Base-by-base conservation (phyloP, 192 early-diverging fungal genomes). In the Backusella morwellensis region DNA sequence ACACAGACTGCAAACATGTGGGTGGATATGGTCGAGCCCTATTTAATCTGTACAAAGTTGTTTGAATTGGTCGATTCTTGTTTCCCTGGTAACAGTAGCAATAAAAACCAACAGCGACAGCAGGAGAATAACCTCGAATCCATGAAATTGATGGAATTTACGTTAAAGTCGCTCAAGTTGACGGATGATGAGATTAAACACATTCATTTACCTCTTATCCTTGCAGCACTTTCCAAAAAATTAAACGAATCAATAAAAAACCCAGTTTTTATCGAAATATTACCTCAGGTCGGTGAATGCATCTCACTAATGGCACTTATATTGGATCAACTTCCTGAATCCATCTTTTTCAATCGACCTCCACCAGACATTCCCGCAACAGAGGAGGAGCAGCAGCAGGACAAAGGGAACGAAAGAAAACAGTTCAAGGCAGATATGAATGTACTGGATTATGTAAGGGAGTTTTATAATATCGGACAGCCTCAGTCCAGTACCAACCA, bases 1-100 rank as follows among this genome's bases (percentile, higher is more conserved):
- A 84, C 92, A 21, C 94, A 95, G 80, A 92, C 93, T 15, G 93
- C 93, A 1, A 92, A 90, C 36, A 96, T 96, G 95, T 94, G 95
- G 83, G 81, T 98, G 32, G 94, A 96, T 73, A 92, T 94, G 90
- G 85, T 95, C n/a, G 93, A 96, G 44, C 94, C 96, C 6, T 91
- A 91, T 70, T 78, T 94, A n/a, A 89, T 95, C 14, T 97, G 95
- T 94, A 88, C 88, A 59, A 90, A 92, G 63, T 80, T 95, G 6
- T 88, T 89, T 17, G 83, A 84, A 38, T 76, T 88, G 17, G 80
- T 93, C 0, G 83, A 89, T 34, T 78, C 84, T 3, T 75, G 81
- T 41, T 86, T 87, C 26, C 84, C 83, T 5, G 77, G 38, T 50
- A 59, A 35, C 32, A 32, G 8, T 35, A 15, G 15, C 35, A 34